Evolutionary conservation across 2,329 filamentous ascomycete genomes (phyloP), one percentile per base, ranked within the genome.

Genomic region (Leptographium galeiforme): DNA sequence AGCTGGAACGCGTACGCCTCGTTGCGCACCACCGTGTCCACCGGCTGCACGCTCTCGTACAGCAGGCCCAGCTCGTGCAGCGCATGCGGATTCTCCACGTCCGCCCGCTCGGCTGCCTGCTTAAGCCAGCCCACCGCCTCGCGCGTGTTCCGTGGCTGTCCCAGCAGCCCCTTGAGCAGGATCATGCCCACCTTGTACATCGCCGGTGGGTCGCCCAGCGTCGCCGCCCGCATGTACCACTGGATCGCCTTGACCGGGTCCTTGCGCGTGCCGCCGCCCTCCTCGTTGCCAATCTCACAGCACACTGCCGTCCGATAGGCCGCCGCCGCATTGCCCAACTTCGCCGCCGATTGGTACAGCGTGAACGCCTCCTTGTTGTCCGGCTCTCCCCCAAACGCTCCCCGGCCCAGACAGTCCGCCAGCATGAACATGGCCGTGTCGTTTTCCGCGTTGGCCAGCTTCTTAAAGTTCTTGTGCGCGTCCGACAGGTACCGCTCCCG

Each of bases 101-200:
- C 89, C 0, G 91, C 90, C 25, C 82, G 78, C 60, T 97, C 90
- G 0, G 90, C 90, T 2, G 93, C 93, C 46, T 90, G 82, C 71
- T 95, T 95, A 52, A 98, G 76, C 90, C 93, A 97, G 25, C 81
- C 83, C 30, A 96, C 79, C 18, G 89, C 90, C 69, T 97, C 93
- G 45, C 85, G 79, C 3, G 88, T 79, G 63, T 94, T 95, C 63
- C 76, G 81, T 30, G 76, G 78, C 65, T 97, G 90, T 5, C 90
- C 90, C n/a, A 98, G 77, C 33, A 97, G 75, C 12, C 91, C 93
- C 68, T 97, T 97, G 53, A 97, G 78, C 57, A 88, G 73, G 59
- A 98, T 95, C 84, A 96, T 95, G 55, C 93, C 93, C 69, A 97
- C 82, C 69, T 98, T 98, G 73, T 96, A 98, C 89, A 97, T 95